Evolutionary conservation across 805 yeast genomes (phyloP).

Genomic region (Candida silvicultrix): DNA sequence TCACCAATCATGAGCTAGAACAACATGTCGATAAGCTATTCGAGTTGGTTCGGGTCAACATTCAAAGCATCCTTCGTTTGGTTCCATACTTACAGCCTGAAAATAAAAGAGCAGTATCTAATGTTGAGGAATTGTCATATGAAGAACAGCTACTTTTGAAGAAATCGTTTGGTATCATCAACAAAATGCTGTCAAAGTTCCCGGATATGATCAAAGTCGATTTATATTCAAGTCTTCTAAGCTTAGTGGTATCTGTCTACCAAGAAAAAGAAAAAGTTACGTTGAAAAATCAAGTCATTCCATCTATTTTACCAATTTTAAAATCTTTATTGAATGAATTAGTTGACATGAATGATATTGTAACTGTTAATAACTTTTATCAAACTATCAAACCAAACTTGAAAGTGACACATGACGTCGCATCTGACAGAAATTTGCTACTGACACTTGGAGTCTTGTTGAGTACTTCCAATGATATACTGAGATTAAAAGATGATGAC

Average conservation of each 20-base stretch:
- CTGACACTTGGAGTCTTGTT: slow-evolving; percentile 39
- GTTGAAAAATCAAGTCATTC: slow-evolving; percentile 36
- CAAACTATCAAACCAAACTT: slow-evolving; percentile 27
- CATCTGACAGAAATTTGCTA: slow-evolving; percentile 29
- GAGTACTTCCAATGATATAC: slow-evolving; percentile 30
- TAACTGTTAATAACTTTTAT: slow-evolving; percentile 30
- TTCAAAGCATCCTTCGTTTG: slow-evolving; percentile 53
- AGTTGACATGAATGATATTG: slow-evolving; percentile 22
- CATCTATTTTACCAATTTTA: slow-evolving; percentile 45
- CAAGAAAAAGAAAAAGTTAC: slow-evolving; percentile 25
- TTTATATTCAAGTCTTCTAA: slow-evolving; percentile 62
- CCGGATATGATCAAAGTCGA: slow-evolving; percentile 68
- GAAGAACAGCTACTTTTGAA: slow-evolving; percentile 37
- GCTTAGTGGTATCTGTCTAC: slow-evolving; percentile 51
- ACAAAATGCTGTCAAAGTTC: slow-evolving; percentile 57
- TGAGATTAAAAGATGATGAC: slow-evolving; percentile 30
- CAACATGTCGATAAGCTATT: slow-evolving; percentile 72
- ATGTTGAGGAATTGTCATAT: slow-evolving; percentile 5
- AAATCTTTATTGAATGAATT: slow-evolving; percentile 37
- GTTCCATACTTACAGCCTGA: slow-evolving; percentile 34
- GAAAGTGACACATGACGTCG: slow-evolving; percentile 8
- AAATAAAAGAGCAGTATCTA: background rate
- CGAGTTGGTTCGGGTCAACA: slow-evolving; percentile 67
- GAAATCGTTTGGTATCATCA: slow-evolving; percentile 43
- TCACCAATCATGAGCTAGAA: slow-evolving; percentile 35